These are phyloP conservation scores for Hyphopichia pseudoburtonii DNA, from an alignment of 1,139 yeast species.

Conservation along the genomic window DNA sequence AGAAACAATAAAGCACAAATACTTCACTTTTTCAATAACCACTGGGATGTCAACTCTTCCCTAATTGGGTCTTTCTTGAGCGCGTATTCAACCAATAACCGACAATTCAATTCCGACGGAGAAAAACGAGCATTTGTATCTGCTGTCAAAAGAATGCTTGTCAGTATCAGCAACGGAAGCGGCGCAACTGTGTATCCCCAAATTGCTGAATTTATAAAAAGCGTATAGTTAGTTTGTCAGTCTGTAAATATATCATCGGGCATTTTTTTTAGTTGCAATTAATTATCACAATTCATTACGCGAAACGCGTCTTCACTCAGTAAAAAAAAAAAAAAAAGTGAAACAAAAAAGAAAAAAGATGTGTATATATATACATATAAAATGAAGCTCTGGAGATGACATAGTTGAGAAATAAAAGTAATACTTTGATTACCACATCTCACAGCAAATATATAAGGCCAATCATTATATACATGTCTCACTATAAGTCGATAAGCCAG, in stretches of 20 bases:
- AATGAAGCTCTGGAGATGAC: slow-evolving; percentile 1
- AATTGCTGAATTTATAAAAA: slow-evolving; percentile 3
- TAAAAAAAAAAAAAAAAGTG: background rate
- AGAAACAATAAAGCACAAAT: slow-evolving; percentile 29
- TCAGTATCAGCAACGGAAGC: slow-evolving; percentile 12
- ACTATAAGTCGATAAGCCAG: too few relatives aligned
- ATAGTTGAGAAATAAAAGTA: too few relatives aligned
- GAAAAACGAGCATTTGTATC: slow-evolving; percentile 22
- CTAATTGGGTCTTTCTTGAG: slow-evolving; percentile 25
- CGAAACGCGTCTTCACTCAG: background rate
- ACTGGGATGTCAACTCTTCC: slow-evolving; percentile 27
- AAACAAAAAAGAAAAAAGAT: background rate
- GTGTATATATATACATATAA: too few relatives aligned
- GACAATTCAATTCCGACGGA: slow-evolving; percentile 17
- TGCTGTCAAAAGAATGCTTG: slow-evolving; percentile 20
- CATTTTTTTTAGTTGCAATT: too few relatives aligned
- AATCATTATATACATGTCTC: background rate
- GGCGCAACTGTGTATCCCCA: slow-evolving; percentile 8
- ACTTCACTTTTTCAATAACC: slow-evolving; percentile 29
- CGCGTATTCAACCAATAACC: slow-evolving; percentile 18
- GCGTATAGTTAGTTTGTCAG: too few relatives aligned
- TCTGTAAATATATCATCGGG: too few relatives aligned
- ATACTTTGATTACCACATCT: too few relatives aligned
- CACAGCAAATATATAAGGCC: background rate
- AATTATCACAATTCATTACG: background rate